These are phyloP conservation scores for Huntiella abstrusa DNA, from an alignment of 2,329 filamentous ascomycete genomes.

Conservation along the genomic window DNA sequence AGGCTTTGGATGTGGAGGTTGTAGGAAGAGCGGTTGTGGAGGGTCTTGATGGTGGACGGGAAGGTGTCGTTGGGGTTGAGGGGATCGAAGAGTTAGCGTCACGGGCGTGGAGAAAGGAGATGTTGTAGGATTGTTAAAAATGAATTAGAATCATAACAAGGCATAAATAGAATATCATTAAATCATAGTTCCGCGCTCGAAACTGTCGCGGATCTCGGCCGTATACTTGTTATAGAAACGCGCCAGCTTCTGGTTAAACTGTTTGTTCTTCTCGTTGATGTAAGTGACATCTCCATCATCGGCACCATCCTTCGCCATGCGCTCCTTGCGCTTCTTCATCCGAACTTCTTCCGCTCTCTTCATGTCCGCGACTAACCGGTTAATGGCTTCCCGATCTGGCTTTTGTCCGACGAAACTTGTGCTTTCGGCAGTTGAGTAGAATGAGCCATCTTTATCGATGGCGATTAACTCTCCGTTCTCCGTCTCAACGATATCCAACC, in stretches of 20 bases:
- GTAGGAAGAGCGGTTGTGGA: slow-evolving; percentile 85
- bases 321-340: slow-evolving; percentile 68
- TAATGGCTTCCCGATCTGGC: slow-evolving; percentile 71
- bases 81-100: slow-evolving; percentile 67
- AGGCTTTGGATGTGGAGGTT: slow-evolving; percentile 70
- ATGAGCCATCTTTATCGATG: slow-evolving; percentile 74
- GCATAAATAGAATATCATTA: slow-evolving; percentile 21
- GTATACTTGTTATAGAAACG: slow-evolving; percentile 99
- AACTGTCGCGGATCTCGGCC: slow-evolving; percentile 87
- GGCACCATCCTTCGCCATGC: slow-evolving; percentile 50
- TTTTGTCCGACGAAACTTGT: slow-evolving; percentile 68
- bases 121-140: slow-evolving; percentile 42
- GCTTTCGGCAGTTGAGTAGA: slow-evolving; percentile 76
- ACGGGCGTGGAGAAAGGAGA: slow-evolving; percentile 72
- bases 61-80: slow-evolving; percentile 57
- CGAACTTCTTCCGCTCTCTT: slow-evolving; percentile 74
- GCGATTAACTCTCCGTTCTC: slow-evolving; percentile 86
- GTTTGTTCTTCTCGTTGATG: slow-evolving; percentile 99
- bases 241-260: slow-evolving; percentile 94
- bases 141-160: slow-evolving; percentile 9
- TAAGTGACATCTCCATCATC: slow-evolving; percentile 89
- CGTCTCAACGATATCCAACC: slow-evolving; percentile 88
- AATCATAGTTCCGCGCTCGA: slow-evolving; percentile 93
- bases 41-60: slow-evolving; percentile 55
- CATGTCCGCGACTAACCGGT: slow-evolving; percentile 71